These are phyloP conservation scores for Globisporangium acanthophoron DNA, from an alignment of 352 stramenopile genomes.

Conservation along the genomic window DNA sequence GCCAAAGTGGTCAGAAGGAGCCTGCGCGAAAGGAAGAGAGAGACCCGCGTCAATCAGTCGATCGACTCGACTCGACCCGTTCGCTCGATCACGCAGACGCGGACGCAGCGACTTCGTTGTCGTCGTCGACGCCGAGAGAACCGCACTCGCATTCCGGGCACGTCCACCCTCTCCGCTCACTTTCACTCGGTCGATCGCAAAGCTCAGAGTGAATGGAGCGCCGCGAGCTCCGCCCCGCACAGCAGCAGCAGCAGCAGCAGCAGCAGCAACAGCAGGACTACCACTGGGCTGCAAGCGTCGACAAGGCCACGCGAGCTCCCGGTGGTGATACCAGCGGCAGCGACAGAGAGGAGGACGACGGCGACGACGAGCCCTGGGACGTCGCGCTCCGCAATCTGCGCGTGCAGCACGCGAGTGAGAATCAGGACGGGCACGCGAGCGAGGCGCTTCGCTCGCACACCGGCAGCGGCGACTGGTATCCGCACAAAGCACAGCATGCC, in stretches of 20 bases:
- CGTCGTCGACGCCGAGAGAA: not conserved
- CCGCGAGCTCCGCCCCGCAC: conserved; percentile 1
- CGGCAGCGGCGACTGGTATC: not conserved
- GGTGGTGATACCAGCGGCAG: not conserved
- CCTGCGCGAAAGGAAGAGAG: not conserved
- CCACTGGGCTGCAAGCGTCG: not conserved
- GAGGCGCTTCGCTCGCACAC: not conserved
- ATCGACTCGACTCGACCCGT: not conserved
- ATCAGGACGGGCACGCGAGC: conserved; percentile 2
- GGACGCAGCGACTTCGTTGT: not conserved
- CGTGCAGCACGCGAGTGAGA: conserved; percentile 16
- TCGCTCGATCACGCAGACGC: not conserved
- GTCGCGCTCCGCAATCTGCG: conserved; percentile 30
- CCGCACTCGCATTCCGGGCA: not conserved
- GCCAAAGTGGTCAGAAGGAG: conserved; percentile 17
- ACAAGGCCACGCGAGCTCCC: not conserved
- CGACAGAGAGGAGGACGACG: conserved; percentile 4
- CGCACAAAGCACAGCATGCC: not conserved
- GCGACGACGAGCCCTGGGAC: conserved; percentile 31
- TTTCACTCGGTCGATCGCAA: not conserved
- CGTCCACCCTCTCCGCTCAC: not conserved
- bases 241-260: conserved; percentile 2
- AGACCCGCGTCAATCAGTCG: conserved; percentile 1
- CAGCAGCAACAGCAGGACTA: not conserved
- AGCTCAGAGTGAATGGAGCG: conserved; percentile 1